These are phyloP conservation scores for Clitopilus hobsonii DNA, from an alignment of 768 basidiomycete species.

Conservation along the genomic window DNA sequence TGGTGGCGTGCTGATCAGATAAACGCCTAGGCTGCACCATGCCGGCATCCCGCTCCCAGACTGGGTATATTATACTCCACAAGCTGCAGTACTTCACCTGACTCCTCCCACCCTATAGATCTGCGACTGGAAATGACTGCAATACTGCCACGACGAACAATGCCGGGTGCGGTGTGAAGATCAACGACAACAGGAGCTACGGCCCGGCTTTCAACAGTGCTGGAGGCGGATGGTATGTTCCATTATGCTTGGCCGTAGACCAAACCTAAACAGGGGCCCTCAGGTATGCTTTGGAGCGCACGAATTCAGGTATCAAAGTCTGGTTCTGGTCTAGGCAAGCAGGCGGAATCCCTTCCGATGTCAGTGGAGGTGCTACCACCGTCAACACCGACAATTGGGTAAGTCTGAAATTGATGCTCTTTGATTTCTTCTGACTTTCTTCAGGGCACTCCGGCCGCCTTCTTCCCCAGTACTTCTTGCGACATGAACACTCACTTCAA, in stretches of 20 bases:
- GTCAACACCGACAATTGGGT: conserved; percentile 56
- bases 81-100: neutral
- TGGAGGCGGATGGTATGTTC: conserved; percentile 57
- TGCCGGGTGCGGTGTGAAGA: conserved; percentile 51
- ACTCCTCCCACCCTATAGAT: conserved; percentile 20
- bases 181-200: conserved; percentile 39
- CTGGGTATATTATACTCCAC: conserved; percentile 31
- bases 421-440: neutral
- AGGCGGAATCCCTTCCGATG: conserved; percentile 39
- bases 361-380: conserved; percentile 30
- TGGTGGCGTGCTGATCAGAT: neutral
- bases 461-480: conserved; percentile 58
- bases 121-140: conserved; percentile 39
- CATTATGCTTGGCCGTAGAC: neutral
- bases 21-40: conserved; percentile 44
- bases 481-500: conserved; percentile 50
- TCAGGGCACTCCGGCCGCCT: conserved; percentile 55
- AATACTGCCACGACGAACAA: conserved; percentile 43
- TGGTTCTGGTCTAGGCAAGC: conserved; percentile 66
- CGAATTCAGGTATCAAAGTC: conserved; percentile 51
- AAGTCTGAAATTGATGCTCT: conserved; percentile 3
- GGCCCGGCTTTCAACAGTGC: conserved; percentile 53
- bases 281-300: conserved; percentile 65
- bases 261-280: neutral
- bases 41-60: conserved; percentile 37